phyloP scores from a whole-genome alignment of 2,329 filamentous ascomycete genomes.

The Zasmidium citrigriseum region DNA sequence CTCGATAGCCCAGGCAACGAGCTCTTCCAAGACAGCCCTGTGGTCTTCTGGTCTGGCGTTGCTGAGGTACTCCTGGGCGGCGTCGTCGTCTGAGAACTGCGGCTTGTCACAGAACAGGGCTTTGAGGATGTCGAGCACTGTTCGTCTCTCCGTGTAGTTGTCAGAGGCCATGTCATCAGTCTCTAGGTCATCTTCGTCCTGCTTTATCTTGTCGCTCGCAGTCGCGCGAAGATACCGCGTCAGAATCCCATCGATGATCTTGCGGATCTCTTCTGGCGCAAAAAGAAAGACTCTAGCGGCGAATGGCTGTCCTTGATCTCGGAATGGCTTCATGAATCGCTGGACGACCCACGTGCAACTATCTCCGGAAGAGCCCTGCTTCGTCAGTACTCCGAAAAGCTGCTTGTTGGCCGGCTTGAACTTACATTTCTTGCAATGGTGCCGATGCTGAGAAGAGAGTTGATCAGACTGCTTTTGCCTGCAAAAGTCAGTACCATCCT shows the following conservation, averaged over 20 bases:
- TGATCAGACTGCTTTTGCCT: conserved; percentile 28
- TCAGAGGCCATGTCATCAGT: neutral
- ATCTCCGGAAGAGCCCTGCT: conserved; percentile 17
- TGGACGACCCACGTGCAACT: conserved; percentile 26
- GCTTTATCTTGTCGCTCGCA: neutral
- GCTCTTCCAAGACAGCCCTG: neutral
- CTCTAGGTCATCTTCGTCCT: neutral
- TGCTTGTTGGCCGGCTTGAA: neutral
- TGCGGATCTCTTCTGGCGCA: conserved; percentile 3
- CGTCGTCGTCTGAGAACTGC: conserved; percentile 9
- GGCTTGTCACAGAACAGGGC: conserved; percentile 13
- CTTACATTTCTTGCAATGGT: conserved; percentile 23
- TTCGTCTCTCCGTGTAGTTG: conserved; percentile 3
- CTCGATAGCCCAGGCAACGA: conserved; percentile 3
- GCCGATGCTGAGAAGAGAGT: conserved; percentile 23
- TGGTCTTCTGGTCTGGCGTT: neutral
- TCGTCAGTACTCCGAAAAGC: neutral
- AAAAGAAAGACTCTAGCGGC: conserved; percentile 22
- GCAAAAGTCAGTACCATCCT: neutral
- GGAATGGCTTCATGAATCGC: conserved; percentile 9
- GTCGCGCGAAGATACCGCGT: neutral
- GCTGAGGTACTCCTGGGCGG: neutral
- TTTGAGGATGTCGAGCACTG: conserved; percentile 9
- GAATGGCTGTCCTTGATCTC: conserved; percentile 20
- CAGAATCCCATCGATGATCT: conserved; percentile 1